Evolutionary conservation across 495 filamentous ascomycete genomes (phyloP).

Genomic region (Amorphotheca resinae): DNA sequence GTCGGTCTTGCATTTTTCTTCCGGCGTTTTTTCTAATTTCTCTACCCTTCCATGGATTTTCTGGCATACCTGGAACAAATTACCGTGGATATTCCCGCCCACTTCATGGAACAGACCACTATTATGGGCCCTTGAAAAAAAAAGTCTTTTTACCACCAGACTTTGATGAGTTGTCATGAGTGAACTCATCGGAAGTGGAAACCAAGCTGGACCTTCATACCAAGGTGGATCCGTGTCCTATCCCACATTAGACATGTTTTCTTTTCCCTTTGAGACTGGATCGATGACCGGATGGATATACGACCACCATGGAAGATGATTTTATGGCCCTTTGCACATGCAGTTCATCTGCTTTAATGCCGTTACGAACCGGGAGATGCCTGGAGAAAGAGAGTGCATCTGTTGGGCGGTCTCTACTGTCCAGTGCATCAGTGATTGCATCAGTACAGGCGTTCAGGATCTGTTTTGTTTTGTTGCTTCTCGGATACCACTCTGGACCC

Average conservation of each 20-base stretch:
- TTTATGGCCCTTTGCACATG: constrained; percentile 6
- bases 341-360: constrained; percentile 12
- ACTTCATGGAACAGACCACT: constrained; percentile 12
- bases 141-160: constrained; percentile 7
- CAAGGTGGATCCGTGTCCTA: constrained; percentile 6
- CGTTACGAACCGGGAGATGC: constrained; percentile 13
- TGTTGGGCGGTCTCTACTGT: constrained; percentile 9
- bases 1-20: constrained; percentile 14
- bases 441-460: constrained; percentile 16
- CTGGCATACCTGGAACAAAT: constrained; percentile 11
- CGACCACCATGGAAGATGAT: constrained; percentile 10
- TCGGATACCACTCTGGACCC: constrained; percentile 13
- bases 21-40: constrained; percentile 18
- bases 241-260: constrained; percentile 5
- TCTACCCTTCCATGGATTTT: constrained; percentile 6
- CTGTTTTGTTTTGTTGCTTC: constrained; percentile 9
- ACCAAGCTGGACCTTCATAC: constrained; percentile 3
- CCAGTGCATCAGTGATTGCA: constrained; percentile 21
- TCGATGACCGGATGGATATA: constrained; percentile 7
- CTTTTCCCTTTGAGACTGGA: constrained; percentile 11
- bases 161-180: constrained; percentile 6
- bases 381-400: constrained; percentile 4
- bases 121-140: constrained; percentile 4
- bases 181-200: constrained; percentile 7
- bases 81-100: constrained; percentile 4